Evolutionary conservation across 2,329 filamentous ascomycete genomes (phyloP).

Genomic region (Thelonectria discophora): DNA sequence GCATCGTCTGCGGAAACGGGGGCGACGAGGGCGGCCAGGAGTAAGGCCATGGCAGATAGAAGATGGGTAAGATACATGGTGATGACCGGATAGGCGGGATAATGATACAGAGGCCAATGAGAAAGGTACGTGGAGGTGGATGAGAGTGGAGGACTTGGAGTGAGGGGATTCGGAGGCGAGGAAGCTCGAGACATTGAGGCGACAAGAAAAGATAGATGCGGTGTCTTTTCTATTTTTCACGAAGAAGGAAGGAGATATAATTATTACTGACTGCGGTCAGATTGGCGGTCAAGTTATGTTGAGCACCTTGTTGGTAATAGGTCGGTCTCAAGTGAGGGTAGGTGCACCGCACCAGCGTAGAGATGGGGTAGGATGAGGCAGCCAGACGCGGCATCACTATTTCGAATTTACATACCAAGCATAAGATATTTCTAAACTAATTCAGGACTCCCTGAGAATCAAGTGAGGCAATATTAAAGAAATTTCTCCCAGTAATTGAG

Average conservation of each 20-base stretch:
- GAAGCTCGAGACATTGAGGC: not conserved
- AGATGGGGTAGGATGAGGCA: too few species aligned
- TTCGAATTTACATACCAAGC: too few species aligned
- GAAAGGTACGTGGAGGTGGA: not conserved
- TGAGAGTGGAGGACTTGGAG: not conserved
- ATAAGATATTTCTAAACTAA: too few species aligned
- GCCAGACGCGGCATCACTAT: too few species aligned
- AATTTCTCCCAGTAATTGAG: too few species aligned
- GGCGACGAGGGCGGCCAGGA: conserved; percentile 21
- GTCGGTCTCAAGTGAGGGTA: too few species aligned
- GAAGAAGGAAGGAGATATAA: not conserved
- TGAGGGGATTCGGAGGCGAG: not conserved
- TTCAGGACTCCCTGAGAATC: too few species aligned
- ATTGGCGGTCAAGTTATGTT: too few species aligned
- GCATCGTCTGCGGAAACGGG: conserved; percentile 36
- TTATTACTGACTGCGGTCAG: too few species aligned
- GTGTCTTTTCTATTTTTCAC: not conserved
- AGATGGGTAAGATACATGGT: conserved; percentile 20
- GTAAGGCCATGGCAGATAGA: conserved; percentile 25
- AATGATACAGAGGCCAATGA: not conserved
- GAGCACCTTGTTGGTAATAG: too few species aligned
- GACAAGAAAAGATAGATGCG: not conserved
- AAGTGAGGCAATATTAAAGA: too few species aligned
- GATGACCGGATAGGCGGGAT: not conserved
- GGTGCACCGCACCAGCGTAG: too few species aligned